These are phyloP conservation scores for Cytospora piceae DNA, from an alignment of 2,329 filamentous ascomycete species.

Conservation along the genomic window DNA sequence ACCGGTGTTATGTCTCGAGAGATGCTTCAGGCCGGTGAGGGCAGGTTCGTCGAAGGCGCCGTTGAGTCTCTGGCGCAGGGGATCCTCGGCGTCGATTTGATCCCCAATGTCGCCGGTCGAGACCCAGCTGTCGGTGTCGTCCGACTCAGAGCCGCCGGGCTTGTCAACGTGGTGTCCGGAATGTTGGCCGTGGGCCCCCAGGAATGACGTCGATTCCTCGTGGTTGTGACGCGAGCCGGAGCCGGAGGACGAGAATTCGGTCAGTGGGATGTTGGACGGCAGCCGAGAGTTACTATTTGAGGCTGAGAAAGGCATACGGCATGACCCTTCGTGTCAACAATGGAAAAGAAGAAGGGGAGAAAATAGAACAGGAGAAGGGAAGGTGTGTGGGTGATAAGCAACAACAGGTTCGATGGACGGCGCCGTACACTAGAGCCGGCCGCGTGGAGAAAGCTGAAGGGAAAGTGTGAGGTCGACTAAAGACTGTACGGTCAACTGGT, in stretches of 20 bases:
- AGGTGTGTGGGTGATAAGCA: slow-evolving; percentile 34
- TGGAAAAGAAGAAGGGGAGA: slow-evolving; percentile 33
- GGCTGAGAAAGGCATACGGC: slow-evolving; percentile 72
- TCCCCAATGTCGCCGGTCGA: slow-evolving; percentile 95
- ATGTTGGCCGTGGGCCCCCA: slow-evolving; percentile 47
- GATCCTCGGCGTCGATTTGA: slow-evolving; percentile 84
- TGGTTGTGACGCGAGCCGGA: slow-evolving; percentile 42
- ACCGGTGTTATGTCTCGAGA: slow-evolving; percentile 42
- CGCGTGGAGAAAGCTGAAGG: slow-evolving; percentile 6
- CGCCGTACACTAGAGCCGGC: slow-evolving; percentile 14
- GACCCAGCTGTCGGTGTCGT: slow-evolving; percentile 67
- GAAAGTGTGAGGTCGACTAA: slow-evolving; percentile 19
- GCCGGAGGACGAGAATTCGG: slow-evolving; percentile 60
- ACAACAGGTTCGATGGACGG: slow-evolving; percentile 18
- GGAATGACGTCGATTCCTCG: slow-evolving; percentile 51
- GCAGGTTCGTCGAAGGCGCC: slow-evolving; percentile 67
- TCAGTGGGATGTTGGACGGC: slow-evolving; percentile 84
- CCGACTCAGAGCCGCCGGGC: slow-evolving; percentile 66
- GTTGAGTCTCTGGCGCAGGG: slow-evolving; percentile 71
- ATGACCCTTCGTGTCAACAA: slow-evolving; percentile 50
- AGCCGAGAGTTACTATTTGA: slow-evolving; percentile 61
- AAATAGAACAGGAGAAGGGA: slow-evolving; percentile 36
- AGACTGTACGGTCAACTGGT: neutral
- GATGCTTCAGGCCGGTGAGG: slow-evolving; percentile 55
- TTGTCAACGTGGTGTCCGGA: slow-evolving; percentile 52